Conservation (phyloP, 106 monocot genomes). For the Ottelia alismoides region DNA sequence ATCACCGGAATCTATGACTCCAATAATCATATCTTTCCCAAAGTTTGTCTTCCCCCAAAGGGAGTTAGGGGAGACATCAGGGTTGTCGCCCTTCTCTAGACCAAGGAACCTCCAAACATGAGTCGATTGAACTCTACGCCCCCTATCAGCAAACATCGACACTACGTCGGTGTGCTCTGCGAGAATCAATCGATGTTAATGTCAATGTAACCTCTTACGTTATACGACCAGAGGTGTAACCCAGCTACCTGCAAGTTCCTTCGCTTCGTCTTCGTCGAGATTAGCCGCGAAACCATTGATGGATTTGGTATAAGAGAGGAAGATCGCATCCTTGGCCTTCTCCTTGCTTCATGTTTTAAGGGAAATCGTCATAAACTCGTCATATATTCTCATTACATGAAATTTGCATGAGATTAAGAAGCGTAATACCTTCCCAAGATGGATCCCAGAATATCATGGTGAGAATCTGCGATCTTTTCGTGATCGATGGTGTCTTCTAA, state of each 20-base stretch:
- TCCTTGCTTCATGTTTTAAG: not conserved
- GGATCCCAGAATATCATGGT: slow-evolving; percentile 26
- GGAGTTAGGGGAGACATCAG: too few relatives aligned
- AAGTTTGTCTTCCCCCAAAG: too few relatives aligned
- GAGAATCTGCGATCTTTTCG: slow-evolving; percentile 12
- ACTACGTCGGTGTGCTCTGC: slow-evolving; percentile 9
- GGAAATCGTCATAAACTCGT: not conserved
- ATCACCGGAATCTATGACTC: too few relatives aligned
- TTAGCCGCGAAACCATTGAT: slow-evolving; percentile 13
- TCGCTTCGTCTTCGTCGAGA: slow-evolving; percentile 7
- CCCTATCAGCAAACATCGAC: slow-evolving; percentile 6
- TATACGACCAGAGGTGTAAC: not conserved
- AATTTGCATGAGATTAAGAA: too few relatives aligned
- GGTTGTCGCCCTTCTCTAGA: not conserved
- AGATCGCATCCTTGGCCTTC: slow-evolving; percentile 6
- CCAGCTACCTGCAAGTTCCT: not conserved
- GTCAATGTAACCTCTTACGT: not conserved
- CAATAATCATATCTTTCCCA: too few relatives aligned
- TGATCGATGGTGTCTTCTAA: slow-evolving; percentile 15
- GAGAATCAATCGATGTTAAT: not conserved
- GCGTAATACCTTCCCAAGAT: slow-evolving; percentile 46
- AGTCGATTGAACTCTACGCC: slow-evolving; percentile 1
- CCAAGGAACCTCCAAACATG: slow-evolving; percentile 8
- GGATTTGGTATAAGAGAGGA: slow-evolving; percentile 10
- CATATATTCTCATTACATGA: not conserved